A percentile compares a stretch with the other conserved stretches of the same genome.
These are phyloP conservation scores for Suhomyces bribrorum DNA, from an alignment of 1,139 yeast species.

Conservation along the genomic window DNA sequence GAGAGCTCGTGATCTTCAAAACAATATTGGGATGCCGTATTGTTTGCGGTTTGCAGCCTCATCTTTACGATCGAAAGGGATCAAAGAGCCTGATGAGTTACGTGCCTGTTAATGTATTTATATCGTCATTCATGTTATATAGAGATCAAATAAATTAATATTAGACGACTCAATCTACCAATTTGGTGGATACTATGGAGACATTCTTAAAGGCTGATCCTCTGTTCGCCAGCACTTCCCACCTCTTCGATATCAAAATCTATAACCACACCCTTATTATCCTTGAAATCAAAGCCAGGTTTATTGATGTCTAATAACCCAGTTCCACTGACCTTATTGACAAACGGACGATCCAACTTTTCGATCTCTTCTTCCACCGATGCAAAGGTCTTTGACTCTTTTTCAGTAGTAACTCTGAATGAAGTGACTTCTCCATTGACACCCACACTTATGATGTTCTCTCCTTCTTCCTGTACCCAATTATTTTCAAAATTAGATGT, in stretches of 20 bases:
- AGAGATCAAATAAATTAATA: not conserved
- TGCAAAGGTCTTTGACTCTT: conserved; percentile 8
- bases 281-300: conserved; percentile 37
- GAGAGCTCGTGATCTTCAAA: too few species aligned
- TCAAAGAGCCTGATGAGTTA: not conserved
- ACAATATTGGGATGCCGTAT: too few species aligned
- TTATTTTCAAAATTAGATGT: conserved; percentile 29
- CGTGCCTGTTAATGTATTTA: not conserved
- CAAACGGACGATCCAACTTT: conserved; percentile 37
- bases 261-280: conserved; percentile 28
- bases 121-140: not conserved
- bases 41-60: too few species aligned
- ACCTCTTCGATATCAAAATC: conserved; percentile 43
- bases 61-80: too few species aligned
- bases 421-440: conserved; percentile 51
- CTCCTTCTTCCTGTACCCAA: conserved; percentile 31
- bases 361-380: conserved; percentile 18
- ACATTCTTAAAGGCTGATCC: too few species aligned
- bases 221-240: not conserved
- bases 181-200: too few species aligned
- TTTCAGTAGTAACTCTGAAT: conserved; percentile 20
- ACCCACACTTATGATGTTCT: conserved; percentile 41
- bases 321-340: conserved; percentile 42
- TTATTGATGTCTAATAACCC: conserved; percentile 41
- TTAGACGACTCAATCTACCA: too few species aligned